A percentile compares a stretch with the other conserved stretches of the same genome.
phyloP scores from a whole-genome alignment of 306 rosid species.

The Potentilla sterilis region DNA sequence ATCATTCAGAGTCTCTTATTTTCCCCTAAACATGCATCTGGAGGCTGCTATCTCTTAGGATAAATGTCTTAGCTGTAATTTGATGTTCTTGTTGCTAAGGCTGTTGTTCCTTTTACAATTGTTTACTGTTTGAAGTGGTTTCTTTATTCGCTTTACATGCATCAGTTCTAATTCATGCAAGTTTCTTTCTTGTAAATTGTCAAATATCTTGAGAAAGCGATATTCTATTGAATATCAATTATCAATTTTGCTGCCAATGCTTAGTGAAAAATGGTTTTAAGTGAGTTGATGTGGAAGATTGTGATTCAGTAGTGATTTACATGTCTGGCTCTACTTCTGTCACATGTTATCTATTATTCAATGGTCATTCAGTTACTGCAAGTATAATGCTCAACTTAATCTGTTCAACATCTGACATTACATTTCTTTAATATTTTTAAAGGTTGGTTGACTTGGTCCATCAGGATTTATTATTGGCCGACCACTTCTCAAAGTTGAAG shows the following conservation, averaged over 20 bases:
- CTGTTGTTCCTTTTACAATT: neutral
- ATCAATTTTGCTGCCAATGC: neutral
- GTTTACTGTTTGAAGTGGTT: neutral
- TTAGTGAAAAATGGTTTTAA: neutral
- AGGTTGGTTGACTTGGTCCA: constrained; percentile 91
- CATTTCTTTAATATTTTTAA: constrained; percentile 19
- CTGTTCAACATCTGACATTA: constrained; percentile 20
- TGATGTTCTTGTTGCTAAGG: neutral
- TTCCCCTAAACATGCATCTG: neutral
- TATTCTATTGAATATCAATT: neutral
- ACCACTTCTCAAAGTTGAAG: constrained; percentile 80
- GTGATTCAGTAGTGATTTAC: neutral
- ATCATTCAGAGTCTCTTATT: neutral
- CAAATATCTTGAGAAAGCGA: neutral
- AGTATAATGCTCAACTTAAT: constrained; percentile 11
- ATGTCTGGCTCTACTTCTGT: neutral
- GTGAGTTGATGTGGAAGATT: neutral
- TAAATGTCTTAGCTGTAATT: neutral
- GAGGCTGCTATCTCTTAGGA: neutral
- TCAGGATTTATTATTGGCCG: constrained; percentile 85
- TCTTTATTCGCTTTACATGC: neutral
- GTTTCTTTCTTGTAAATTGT: neutral
- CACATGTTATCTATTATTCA: constrained; percentile 5
- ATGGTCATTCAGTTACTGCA: constrained; percentile 14
- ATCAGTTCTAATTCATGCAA: neutral